Conservation (phyloP, 768 basidiomycete genomes). For the Suillus ampliporus region DNA sequence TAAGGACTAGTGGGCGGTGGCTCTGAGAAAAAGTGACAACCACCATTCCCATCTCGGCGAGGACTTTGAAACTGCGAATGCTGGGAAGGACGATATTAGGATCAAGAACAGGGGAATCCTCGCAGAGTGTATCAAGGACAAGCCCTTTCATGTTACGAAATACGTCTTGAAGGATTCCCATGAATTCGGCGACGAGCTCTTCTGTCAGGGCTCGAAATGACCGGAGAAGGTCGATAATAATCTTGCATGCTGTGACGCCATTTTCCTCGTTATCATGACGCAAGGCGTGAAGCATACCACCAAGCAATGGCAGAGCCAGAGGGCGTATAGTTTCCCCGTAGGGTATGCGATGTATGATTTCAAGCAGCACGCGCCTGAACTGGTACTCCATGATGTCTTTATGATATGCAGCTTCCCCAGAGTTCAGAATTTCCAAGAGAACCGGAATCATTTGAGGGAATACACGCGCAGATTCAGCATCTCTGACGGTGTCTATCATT, state of each 20-base stretch:
- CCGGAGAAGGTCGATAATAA: constrained; percentile 86
- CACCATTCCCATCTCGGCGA: constrained; percentile 92
- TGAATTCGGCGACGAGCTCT: constrained; percentile 77
- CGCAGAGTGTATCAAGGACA: constrained; percentile 76
- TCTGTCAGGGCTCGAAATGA: constrained; percentile 75
- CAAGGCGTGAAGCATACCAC: constrained; percentile 82
- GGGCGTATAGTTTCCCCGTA: constrained; percentile 77
- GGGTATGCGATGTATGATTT: constrained; percentile 89
- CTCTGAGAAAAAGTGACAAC: constrained; percentile 90
- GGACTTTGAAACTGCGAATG: constrained; percentile 88
- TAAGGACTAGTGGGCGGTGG: constrained; percentile 66
- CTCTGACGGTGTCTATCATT: constrained; percentile 79
- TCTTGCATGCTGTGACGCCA: constrained; percentile 88
- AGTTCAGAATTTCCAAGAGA: constrained; percentile 72
- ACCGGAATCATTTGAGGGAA: constrained; percentile 77
- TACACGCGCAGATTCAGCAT: constrained; percentile 71
- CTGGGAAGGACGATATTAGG: constrained; percentile 66
- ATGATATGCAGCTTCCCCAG: constrained; percentile 67
- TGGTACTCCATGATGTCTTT: constrained; percentile 76
- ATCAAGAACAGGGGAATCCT: constrained; percentile 62
- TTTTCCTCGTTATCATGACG: constrained; percentile 96
- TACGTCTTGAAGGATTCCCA: constrained; percentile 78
- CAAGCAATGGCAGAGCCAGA: constrained; percentile 70
- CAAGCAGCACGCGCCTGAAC: constrained; percentile 86
- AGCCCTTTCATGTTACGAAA: constrained; percentile 76